These are phyloP conservation scores for Chloranthus sessilifolius DNA, from an alignment of 164 flowering plant genomes.

Conservation along the genomic window DNA sequence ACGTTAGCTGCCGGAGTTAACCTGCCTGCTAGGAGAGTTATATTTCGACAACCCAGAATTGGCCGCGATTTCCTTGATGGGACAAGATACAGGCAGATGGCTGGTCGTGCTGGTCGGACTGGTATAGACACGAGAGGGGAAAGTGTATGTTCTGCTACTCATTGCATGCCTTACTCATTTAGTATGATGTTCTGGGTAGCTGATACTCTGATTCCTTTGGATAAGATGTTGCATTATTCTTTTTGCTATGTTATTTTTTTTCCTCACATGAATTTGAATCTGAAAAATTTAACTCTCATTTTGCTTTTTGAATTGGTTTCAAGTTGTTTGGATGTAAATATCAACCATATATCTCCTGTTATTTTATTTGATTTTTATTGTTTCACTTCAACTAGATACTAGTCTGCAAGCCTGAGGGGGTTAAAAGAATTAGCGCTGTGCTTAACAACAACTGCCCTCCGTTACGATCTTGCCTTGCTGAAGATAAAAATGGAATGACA, in stretches of 20 bases:
- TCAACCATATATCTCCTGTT: too few species aligned
- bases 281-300: too few species aligned
- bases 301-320: not conserved
- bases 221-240: too few species aligned
- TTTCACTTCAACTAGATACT: constrained; percentile 48
- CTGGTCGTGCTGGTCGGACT: constrained; percentile 99
- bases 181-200: constrained; percentile 5
- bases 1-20: constrained; percentile 99
- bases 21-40: constrained; percentile 94
- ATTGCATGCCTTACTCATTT: not conserved
- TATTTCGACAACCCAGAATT: constrained; percentile 92
- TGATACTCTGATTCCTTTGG: not conserved
- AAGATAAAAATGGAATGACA: constrained; percentile 97
- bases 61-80: constrained; percentile 98
- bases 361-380: too few species aligned
- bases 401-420: constrained; percentile 84
- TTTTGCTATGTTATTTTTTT: too few species aligned
- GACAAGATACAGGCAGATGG: constrained; percentile 89
- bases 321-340: not conserved
- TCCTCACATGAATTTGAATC: too few species aligned
- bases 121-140: constrained; percentile 98
- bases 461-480: constrained; percentile 85
- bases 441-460: constrained; percentile 81
- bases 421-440: constrained; percentile 57
- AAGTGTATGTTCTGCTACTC: constrained; percentile 61